A percentile compares a stretch with the other conserved stretches of the same genome.
Conservation (phyloP, 2,329 filamentous ascomycete genomes). For the Teratosphaeria zuluensis region DNA sequence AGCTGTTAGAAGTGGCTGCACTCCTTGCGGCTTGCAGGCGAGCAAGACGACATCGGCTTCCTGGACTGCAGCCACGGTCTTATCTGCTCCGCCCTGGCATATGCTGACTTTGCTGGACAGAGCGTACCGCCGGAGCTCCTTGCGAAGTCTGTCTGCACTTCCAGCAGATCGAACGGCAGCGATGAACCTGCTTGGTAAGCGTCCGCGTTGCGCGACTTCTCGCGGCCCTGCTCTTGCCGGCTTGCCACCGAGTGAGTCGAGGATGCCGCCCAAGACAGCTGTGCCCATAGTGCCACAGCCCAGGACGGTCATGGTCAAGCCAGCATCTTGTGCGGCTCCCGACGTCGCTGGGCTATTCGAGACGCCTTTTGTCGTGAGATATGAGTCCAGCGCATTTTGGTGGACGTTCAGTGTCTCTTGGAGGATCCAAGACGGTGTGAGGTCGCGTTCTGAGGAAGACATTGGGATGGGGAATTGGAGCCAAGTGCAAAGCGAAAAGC, state of each 20-base stretch:
- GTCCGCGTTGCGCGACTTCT: conserved; percentile 19
- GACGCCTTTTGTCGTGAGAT: neutral
- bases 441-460: conserved; percentile 7
- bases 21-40: conserved; percentile 71
- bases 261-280: conserved; percentile 71
- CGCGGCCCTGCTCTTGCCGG: conserved; percentile 35
- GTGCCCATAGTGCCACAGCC: conserved; percentile 86
- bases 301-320: conserved; percentile 66
- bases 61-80: conserved; percentile 41
- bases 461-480: neutral
- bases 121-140: conserved; percentile 54
- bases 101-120: conserved; percentile 48
- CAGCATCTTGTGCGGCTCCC: conserved; percentile 2
- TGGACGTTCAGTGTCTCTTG: conserved; percentile 20
- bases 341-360: neutral
- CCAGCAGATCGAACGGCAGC: conserved; percentile 67
- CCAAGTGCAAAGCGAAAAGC: neutral
- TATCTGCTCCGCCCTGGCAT: conserved; percentile 61
- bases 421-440: conserved; percentile 24
- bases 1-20: conserved; percentile 56
- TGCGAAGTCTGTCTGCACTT: conserved; percentile 58
- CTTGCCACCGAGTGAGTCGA: conserved; percentile 50
- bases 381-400: conserved; percentile 12
- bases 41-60: conserved; percentile 66
- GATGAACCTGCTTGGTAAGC: conserved; percentile 64